phyloP scores from a whole-genome alignment of 2,329 filamentous ascomycete species.

The Colletotrichum filicis region DNA sequence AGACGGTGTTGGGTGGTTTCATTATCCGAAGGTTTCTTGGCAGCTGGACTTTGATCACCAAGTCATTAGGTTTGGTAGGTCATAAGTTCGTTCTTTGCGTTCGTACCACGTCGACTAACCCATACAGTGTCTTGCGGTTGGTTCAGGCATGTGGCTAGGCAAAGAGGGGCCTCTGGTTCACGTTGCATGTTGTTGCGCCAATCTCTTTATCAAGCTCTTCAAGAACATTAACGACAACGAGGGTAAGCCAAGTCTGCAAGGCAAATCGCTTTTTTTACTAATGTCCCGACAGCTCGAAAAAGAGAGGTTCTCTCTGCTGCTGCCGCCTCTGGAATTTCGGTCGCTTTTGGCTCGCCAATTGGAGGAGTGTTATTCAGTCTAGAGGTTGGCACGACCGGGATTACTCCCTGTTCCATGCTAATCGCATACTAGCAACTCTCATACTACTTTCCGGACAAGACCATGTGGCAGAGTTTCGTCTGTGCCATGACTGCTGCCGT shows the following conservation, averaged over 20 bases:
- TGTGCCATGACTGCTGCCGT: constrained; percentile 99
- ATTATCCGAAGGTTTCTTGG: constrained; percentile 90
- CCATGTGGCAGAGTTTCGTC: constrained; percentile 99
- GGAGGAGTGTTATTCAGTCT: constrained; percentile 95
- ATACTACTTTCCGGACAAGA: constrained; percentile 98
- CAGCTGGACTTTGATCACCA: constrained; percentile 87
- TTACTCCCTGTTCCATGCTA: not conserved
- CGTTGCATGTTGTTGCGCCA: constrained; percentile 96
- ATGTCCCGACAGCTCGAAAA: constrained; percentile 75
- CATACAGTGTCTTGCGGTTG: constrained; percentile 84
- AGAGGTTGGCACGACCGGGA: constrained; percentile 65
- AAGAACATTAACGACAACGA: constrained; percentile 86
- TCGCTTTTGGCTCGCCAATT: constrained; percentile 93
- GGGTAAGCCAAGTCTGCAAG: constrained; percentile 58
- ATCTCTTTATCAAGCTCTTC: constrained; percentile 92
- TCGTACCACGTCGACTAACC: constrained; percentile 39
- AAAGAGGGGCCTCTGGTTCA: constrained; percentile 97
- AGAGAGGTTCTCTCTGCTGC: constrained; percentile 93
- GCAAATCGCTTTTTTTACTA: not conserved
- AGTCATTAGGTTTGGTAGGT: constrained; percentile 85
- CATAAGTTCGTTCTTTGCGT: constrained; percentile 5
- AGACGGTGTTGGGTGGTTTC: constrained; percentile 93
- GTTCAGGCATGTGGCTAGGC: constrained; percentile 94
- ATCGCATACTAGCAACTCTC: constrained; percentile 77
- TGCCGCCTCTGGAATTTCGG: constrained; percentile 90